Evolutionary conservation across 1,284 basidiomycete species (phyloP).

Genomic region (Ceratorhiza oryzae-sativae): DNA sequence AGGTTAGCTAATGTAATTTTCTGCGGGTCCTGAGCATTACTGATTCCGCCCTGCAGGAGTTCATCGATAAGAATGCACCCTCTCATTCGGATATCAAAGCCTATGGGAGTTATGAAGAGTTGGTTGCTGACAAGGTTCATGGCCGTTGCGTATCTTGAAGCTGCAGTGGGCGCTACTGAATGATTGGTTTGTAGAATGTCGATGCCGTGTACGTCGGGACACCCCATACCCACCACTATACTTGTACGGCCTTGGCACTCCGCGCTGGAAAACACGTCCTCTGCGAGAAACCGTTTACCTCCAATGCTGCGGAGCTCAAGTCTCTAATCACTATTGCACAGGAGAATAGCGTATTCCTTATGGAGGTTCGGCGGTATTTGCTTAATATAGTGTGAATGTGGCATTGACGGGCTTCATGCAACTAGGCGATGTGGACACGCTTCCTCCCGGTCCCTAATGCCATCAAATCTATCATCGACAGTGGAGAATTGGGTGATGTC

Average conservation of each 20-base stretch:
- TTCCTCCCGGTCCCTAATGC: slow-evolving; percentile 75
- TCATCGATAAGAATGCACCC: slow-evolving; percentile 34
- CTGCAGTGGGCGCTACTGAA: background rate
- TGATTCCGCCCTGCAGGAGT: background rate
- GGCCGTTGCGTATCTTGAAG: background rate
- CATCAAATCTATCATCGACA: slow-evolving; percentile 63
- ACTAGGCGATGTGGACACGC: slow-evolving; percentile 34
- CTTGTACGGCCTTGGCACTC: slow-evolving; percentile 77
- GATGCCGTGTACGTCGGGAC: slow-evolving; percentile 86
- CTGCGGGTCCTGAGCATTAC: background rate
- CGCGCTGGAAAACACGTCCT: slow-evolving; percentile 85
- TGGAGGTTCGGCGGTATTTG: slow-evolving; percentile 63
- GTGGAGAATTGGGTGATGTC: slow-evolving; percentile 67
- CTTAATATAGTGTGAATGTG: background rate
- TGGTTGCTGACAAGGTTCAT: slow-evolving; percentile 60
- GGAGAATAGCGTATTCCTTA: slow-evolving; percentile 80
- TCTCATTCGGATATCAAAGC: slow-evolving; percentile 64
- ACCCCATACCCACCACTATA: slow-evolving; percentile 86
- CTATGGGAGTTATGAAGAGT: slow-evolving; percentile 79
- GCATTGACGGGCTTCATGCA: background rate
- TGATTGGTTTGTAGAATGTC: slow-evolving; percentile 62
- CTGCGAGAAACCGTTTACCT: slow-evolving; percentile 85
- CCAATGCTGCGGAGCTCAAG: slow-evolving; percentile 62
- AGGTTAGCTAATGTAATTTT: slow-evolving; percentile 44
- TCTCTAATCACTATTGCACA: slow-evolving; percentile 58